Conservation (phyloP, 306 rosid species). For the Abrus precatorius region DNA sequence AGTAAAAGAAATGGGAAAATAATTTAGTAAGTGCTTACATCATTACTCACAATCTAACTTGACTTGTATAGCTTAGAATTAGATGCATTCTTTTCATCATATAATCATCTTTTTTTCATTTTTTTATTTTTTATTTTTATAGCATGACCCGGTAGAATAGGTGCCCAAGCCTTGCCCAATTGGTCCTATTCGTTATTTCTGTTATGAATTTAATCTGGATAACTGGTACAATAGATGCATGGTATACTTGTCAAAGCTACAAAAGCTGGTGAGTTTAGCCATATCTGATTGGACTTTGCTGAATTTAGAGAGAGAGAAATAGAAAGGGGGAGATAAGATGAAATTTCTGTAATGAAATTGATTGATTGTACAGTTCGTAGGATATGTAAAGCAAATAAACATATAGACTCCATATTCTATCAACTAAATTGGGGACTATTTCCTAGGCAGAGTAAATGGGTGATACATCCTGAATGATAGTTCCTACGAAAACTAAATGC, state of each 20-base stretch:
- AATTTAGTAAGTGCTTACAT: neutral
- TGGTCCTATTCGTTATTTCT: slow-evolving; percentile 26
- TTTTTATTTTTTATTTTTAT: neutral
- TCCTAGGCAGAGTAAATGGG: neutral
- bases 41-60: slow-evolving; percentile 14
- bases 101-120: no score
- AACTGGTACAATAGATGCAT: slow-evolving; percentile 36
- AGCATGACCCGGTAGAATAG: slow-evolving; percentile 10
- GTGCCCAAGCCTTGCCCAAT: slow-evolving; percentile 9
- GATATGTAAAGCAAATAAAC: neutral
- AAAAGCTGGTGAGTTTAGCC: slow-evolving; percentile 13
- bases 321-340: slow-evolving; percentile 3
- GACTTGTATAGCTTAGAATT: neutral
- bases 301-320: neutral
- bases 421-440: neutral
- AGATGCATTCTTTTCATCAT: slow-evolving; percentile 21
- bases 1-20: slow-evolving; percentile 16
- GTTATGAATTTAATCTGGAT: slow-evolving; percentile 37
- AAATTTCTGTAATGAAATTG: neutral
- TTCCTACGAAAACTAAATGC: neutral
- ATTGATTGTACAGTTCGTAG: neutral
- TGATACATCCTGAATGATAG: neutral
- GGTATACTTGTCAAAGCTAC: slow-evolving; percentile 23
- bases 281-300: slow-evolving; percentile 7
- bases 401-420: neutral